Conservation (phyloP, 2,329 filamentous ascomycete genomes). For the Fusarium sp. region DNA sequence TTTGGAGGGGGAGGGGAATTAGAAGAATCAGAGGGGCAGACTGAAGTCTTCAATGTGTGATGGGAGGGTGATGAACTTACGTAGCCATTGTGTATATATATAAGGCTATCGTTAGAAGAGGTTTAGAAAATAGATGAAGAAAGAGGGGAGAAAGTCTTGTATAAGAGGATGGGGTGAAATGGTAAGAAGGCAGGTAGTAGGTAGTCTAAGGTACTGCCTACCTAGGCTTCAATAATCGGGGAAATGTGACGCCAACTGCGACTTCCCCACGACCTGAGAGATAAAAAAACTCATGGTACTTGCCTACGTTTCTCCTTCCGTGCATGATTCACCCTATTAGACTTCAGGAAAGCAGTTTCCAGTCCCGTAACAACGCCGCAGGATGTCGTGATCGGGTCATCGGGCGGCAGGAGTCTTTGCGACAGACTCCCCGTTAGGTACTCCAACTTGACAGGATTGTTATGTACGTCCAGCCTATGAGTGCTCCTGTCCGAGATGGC, state of each 20-base stretch:
- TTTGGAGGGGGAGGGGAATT: conserved; percentile 12
- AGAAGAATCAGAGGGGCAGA: conserved; percentile 5
- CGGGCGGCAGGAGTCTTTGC: conserved; percentile 33
- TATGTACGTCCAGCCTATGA: conserved; percentile 26
- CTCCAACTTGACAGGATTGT: conserved; percentile 2
- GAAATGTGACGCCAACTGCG: conserved; percentile 8
- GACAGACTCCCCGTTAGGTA: conserved; percentile 23
- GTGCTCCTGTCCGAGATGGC: conserved; percentile 28
- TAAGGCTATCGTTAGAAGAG: background rate
- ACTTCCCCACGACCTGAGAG: conserved; percentile 13
- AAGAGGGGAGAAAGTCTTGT: conserved; percentile 4
- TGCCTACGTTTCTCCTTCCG: background rate
- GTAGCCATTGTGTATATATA: conserved; percentile 49
- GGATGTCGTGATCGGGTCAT: conserved; percentile 42
- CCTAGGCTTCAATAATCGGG: conserved; percentile 7
- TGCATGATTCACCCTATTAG: conserved; percentile 15
- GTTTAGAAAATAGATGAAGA: conserved; percentile 7
- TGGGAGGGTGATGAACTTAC: conserved; percentile 42
- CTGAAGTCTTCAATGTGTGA: background rate
- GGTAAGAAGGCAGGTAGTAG: background rate
- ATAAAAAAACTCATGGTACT: conserved; percentile 22
- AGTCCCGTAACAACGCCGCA: conserved; percentile 26
- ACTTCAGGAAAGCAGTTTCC: background rate
- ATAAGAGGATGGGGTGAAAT: background rate
- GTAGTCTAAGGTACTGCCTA: background rate